Conservation (phyloP, 2,329 filamentous ascomycete species). For the Aureobasidium sp. region DNA sequence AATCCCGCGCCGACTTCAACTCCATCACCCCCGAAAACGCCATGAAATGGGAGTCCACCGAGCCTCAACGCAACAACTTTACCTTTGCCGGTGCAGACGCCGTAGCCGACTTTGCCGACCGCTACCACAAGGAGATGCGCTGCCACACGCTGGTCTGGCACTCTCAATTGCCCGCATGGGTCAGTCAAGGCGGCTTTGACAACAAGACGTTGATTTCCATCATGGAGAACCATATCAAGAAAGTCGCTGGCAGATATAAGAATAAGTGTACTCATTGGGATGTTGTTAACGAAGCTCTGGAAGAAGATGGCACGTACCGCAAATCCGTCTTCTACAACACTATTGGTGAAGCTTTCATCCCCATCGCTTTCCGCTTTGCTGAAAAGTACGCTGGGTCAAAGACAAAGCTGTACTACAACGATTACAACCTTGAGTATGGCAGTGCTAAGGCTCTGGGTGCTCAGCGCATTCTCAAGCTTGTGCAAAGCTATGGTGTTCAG, state of each 20-base stretch:
- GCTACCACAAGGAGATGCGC: constrained; percentile 27
- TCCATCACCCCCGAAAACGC: constrained; percentile 30
- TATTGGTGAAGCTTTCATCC: constrained; percentile 21
- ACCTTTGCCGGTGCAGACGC: constrained; percentile 27
- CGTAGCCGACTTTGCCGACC: constrained; percentile 27
- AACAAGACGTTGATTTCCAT: constrained; percentile 33
- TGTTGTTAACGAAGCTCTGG: constrained; percentile 28
- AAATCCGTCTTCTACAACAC: constrained; percentile 19
- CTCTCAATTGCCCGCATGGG: constrained; percentile 32
- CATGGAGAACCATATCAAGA: constrained; percentile 34
- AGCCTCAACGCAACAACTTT: constrained; percentile 27
- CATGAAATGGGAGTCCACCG: constrained; percentile 33
- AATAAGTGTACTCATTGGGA: constrained; percentile 32
- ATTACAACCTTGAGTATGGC: constrained; percentile 23
- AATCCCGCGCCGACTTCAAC: constrained; percentile 19
- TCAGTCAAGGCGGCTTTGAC: constrained; percentile 26
- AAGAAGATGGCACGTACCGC: constrained; percentile 21
- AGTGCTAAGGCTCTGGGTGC: constrained; percentile 19
- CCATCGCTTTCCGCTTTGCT: constrained; percentile 21
- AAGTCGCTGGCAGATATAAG: constrained; percentile 30
- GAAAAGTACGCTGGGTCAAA: constrained; percentile 15
- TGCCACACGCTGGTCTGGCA: constrained; percentile 37
- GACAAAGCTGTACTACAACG: constrained; percentile 23
- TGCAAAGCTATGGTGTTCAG: constrained; percentile 21
- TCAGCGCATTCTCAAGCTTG: constrained; percentile 18